These are phyloP conservation scores for Craterostigma plantagineum DNA, from an alignment of 257 asterid genomes.

Conservation along the genomic window DNA sequence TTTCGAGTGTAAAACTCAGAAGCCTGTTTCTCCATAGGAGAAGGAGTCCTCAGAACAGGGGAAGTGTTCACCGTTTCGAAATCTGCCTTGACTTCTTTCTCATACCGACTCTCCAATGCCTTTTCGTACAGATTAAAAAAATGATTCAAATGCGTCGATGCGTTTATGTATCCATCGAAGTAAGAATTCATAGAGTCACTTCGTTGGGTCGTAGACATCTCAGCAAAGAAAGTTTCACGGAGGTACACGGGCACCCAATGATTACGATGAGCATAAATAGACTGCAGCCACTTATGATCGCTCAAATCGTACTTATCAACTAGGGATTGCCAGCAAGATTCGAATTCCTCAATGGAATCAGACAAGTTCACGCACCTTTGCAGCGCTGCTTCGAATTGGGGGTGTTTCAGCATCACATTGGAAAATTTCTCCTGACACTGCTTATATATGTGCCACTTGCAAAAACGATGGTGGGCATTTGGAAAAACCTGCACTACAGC, in stretches of 20 bases:
- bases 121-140: conserved; percentile 83
- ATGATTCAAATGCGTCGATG: conserved; percentile 76
- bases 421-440: conserved; percentile 90
- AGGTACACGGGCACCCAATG: conserved; percentile 95
- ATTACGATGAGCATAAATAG: conserved; percentile 46
- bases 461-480: conserved; percentile 68
- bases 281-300: conserved; percentile 73
- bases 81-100: conserved; percentile 95
- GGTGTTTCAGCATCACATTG: conserved; percentile 52
- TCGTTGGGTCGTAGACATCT: conserved; percentile 74
- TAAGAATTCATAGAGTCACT: conserved; percentile 91
- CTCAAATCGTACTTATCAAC: conserved; percentile 46
- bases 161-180: conserved; percentile 91
- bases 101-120: conserved; percentile 91
- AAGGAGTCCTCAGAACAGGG: conserved; percentile 69
- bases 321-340: conserved; percentile 73
- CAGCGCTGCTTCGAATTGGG: conserved; percentile 62
- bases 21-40: conserved; percentile 99
- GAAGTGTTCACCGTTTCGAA: conserved; percentile 63
- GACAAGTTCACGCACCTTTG: conserved; percentile 82
- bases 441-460: conserved; percentile 95
- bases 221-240: conserved; percentile 80
- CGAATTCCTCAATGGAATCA: conserved; percentile 69
- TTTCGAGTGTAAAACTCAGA: conserved; percentile 80
- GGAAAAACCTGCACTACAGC: conserved; percentile 75